Conservation (phyloP, 495 filamentous ascomycete genomes). For the Mycothermus thermophilus region DNA sequence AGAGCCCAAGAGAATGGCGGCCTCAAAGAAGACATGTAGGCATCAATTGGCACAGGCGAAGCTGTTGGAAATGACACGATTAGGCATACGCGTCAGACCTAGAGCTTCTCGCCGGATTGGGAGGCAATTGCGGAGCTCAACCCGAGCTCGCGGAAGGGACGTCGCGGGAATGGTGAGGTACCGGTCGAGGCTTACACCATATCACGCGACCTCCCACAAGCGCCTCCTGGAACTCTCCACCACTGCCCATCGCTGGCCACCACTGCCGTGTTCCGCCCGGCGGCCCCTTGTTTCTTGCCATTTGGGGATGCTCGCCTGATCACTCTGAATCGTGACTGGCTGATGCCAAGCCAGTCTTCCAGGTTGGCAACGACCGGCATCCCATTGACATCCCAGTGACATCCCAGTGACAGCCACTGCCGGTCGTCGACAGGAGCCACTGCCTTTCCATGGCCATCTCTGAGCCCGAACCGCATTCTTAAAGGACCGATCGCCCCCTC, state of each 20-base stretch:
- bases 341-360: conserved; percentile 1
- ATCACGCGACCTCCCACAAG: conserved; percentile 20
- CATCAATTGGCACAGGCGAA: conserved; percentile 13
- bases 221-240: conserved; percentile 8
- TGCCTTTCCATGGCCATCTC: too few species aligned
- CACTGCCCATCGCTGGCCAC: conserved; percentile 4
- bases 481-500: too few species aligned
- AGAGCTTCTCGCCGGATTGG: background rate
- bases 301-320: conserved; percentile 22
- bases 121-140: conserved; percentile 5
- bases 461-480: too few species aligned
- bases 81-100: too few species aligned
- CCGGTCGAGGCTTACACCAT: conserved; percentile 15
- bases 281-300: conserved; percentile 16
- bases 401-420: too few species aligned
- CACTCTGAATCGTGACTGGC: conserved; percentile 12
- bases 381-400: too few species aligned
- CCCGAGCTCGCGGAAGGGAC: conserved; percentile 9
- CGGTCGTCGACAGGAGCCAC: too few species aligned
- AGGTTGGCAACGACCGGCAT: too few species aligned
- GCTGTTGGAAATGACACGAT: too few species aligned
- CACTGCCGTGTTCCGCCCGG: conserved; percentile 3
- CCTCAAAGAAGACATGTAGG: too few species aligned
- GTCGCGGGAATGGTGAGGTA: too few species aligned
- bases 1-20: too few species aligned